These are phyloP conservation scores for Auriscalpium orientale DNA, from an alignment of 768 basidiomycete species.

Conservation along the genomic window DNA sequence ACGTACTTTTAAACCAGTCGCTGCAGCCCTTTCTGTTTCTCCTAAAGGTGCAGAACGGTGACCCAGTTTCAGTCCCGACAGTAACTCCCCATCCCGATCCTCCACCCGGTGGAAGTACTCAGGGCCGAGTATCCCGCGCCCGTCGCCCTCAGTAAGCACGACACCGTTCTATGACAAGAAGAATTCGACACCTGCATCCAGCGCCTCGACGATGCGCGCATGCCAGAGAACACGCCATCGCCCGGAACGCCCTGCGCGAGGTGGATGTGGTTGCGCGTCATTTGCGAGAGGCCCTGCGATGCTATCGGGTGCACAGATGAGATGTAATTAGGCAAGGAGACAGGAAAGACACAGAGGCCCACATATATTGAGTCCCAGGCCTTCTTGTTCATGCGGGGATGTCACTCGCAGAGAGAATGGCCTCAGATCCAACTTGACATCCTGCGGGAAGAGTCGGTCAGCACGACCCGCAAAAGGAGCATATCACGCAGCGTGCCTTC, in stretches of 20 bases:
- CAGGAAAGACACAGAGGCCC: background rate
- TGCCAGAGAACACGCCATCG: constrained; percentile 70
- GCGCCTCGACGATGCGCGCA: constrained; percentile 67
- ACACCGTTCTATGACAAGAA: constrained; percentile 84
- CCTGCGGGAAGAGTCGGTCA: constrained; percentile 30
- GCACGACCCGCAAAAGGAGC: background rate
- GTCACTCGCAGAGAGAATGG: constrained; percentile 48
- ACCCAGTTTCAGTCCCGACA: background rate
- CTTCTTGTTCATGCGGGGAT: constrained; percentile 60
- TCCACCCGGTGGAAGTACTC: constrained; percentile 69
- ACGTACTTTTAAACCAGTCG: too few species aligned
- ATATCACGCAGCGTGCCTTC: constrained; percentile 36
- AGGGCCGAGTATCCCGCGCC: constrained; percentile 48
- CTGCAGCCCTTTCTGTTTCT: too few species aligned
- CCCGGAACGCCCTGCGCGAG: constrained; percentile 73
- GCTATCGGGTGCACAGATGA: constrained; percentile 32
- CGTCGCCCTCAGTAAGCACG: constrained; percentile 75
- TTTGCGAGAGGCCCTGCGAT: constrained; percentile 66
- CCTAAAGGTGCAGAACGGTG: too few species aligned
- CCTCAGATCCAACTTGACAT: constrained; percentile 58
- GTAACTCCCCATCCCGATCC: constrained; percentile 26
- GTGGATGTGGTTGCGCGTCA: constrained; percentile 90
- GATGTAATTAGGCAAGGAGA: background rate
- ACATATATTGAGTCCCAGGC: constrained; percentile 74
- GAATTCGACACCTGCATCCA: constrained; percentile 64